Conservation (phyloP, 331 rosid species). For the Ulmus americana region DNA sequence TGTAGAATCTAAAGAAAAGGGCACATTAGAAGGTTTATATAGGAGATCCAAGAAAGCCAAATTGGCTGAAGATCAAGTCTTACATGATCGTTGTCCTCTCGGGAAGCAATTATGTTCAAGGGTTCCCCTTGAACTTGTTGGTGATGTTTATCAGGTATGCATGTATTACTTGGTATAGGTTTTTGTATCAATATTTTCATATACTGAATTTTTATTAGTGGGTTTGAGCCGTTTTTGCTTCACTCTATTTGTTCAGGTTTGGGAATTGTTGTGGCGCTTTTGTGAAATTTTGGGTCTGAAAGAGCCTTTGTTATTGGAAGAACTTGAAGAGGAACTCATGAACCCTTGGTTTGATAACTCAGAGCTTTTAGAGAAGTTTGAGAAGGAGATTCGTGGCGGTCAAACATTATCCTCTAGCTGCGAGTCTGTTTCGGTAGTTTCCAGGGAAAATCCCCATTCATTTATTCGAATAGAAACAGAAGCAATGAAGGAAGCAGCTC, state of each 20-base stretch:
- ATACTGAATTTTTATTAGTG: slow-evolving; percentile 15
- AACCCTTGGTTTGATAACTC: slow-evolving; percentile 71
- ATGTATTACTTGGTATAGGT: slow-evolving; percentile 9
- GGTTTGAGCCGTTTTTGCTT: slow-evolving; percentile 18
- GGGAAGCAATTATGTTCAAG: slow-evolving; percentile 70
- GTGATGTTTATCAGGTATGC: slow-evolving; percentile 84
- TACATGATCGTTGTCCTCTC: slow-evolving; percentile 49
- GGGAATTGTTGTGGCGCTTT: slow-evolving; percentile 71
- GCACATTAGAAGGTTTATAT: slow-evolving; percentile 41
- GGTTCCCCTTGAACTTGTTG: slow-evolving; percentile 64
- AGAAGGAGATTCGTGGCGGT: slow-evolving; percentile 35
- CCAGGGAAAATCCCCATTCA: slow-evolving; percentile 42
- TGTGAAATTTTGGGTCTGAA: slow-evolving; percentile 63
- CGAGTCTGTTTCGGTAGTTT: slow-evolving; percentile 39
- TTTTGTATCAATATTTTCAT: slow-evolving; percentile 10
- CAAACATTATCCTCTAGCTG: slow-evolving; percentile 27
- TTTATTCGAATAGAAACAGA: slow-evolving; percentile 81
- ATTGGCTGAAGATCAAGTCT: slow-evolving; percentile 28
- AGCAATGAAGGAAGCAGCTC: slow-evolving; percentile 73
- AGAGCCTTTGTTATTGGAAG: slow-evolving; percentile 56
- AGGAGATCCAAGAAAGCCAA: slow-evolving; percentile 48
- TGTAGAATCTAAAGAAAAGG: slow-evolving; percentile 49
- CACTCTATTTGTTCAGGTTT: slow-evolving; percentile 48
- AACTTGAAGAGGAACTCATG: slow-evolving; percentile 78
- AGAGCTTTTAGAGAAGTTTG: slow-evolving; percentile 38